Conservation (phyloP, 164 flowering plant species). For the Buxus sempervirens region DNA sequence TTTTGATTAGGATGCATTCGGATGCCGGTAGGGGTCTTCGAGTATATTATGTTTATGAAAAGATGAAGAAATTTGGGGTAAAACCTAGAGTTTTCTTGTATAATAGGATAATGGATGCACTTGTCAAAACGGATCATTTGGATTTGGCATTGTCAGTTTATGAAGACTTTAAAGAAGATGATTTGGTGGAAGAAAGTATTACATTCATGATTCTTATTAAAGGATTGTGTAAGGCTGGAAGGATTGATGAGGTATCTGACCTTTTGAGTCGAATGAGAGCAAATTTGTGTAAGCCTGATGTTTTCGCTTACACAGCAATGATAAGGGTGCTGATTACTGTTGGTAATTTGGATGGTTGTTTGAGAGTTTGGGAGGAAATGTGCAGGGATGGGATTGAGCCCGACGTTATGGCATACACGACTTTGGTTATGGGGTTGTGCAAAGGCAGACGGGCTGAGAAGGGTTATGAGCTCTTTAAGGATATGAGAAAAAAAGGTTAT, state of each 20-base stretch:
- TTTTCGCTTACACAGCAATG: constrained; percentile 96
- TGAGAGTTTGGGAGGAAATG: constrained; percentile 93
- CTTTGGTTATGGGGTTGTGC: constrained; percentile 69
- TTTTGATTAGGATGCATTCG: constrained; percentile 82
- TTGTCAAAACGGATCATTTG: constrained; percentile 64
- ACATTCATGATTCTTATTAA: constrained; percentile 83
- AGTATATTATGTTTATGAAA: constrained; percentile 73
- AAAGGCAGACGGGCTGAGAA: constrained; percentile 51
- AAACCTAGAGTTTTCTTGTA: constrained; percentile 73
- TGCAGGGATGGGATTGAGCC: constrained; percentile 60
- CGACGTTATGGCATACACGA: constrained; percentile 80
- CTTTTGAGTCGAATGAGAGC: constrained; percentile 67
- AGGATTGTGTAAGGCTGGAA: constrained; percentile 71
- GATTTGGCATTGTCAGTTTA: constrained; percentile 83
- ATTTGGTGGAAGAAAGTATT: constrained; percentile 74
- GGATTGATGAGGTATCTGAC: constrained; percentile 55
- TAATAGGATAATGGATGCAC: constrained; percentile 78
- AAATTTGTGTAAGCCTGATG: constrained; percentile 78
- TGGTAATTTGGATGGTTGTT: constrained; percentile 70
- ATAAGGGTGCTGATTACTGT: constrained; percentile 50
- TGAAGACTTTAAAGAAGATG: constrained; percentile 65
- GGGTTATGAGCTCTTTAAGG: constrained; percentile 64
- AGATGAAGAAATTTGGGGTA: constrained; percentile 82
- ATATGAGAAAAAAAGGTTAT: constrained; percentile 60
- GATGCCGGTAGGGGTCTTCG: constrained; percentile 82